Percentiles rank a stretch among this genome's conserved stretches.
These are phyloP conservation scores for Canavalia ensiformis DNA, from an alignment of 306 rosid genomes.

Conservation along the genomic window DNA sequence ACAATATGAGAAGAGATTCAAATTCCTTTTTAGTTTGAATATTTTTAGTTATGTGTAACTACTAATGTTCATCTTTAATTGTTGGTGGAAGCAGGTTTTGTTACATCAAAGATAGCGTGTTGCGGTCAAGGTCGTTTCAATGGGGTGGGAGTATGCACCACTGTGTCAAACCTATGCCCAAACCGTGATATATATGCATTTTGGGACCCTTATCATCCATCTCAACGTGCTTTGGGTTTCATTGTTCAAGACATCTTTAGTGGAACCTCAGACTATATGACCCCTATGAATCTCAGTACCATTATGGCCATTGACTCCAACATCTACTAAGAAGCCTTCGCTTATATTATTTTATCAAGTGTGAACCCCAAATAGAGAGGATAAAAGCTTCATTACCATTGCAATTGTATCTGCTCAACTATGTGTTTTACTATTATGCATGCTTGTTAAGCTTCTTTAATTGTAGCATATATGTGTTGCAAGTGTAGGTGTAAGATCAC, in stretches of 20 bases:
- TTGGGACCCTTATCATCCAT: constrained; percentile 73
- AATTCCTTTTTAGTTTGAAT: too few relatives aligned
- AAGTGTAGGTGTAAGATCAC: not conserved
- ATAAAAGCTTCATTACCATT: not conserved
- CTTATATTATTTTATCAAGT: not conserved
- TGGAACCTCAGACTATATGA: constrained; percentile 55
- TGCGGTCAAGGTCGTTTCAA: constrained; percentile 81
- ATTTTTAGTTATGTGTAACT: too few relatives aligned
- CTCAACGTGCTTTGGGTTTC: constrained; percentile 59
- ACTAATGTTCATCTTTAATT: not conserved
- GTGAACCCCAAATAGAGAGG: not conserved
- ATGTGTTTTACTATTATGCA: not conserved
- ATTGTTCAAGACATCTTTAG: constrained; percentile 54
- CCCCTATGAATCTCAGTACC: constrained; percentile 70
- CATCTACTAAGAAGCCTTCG: constrained; percentile 32
- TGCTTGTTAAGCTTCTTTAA: not conserved
- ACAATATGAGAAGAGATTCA: too few relatives aligned
- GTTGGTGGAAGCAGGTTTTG: constrained; percentile 58
- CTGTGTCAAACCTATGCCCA: constrained; percentile 57
- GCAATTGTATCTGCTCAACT: not conserved
- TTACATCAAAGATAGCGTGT: constrained; percentile 70
- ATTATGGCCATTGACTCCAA: constrained; percentile 61
- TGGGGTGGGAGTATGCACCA: constrained; percentile 62
- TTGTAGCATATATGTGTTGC: not conserved
- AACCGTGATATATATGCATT: constrained; percentile 55